A percentile compares a stretch with the other conserved stretches of the same genome.
These are phyloP conservation scores for Calonectria hongkongensis DNA, from an alignment of 2,329 filamentous ascomycete genomes.

Conservation along the genomic window DNA sequence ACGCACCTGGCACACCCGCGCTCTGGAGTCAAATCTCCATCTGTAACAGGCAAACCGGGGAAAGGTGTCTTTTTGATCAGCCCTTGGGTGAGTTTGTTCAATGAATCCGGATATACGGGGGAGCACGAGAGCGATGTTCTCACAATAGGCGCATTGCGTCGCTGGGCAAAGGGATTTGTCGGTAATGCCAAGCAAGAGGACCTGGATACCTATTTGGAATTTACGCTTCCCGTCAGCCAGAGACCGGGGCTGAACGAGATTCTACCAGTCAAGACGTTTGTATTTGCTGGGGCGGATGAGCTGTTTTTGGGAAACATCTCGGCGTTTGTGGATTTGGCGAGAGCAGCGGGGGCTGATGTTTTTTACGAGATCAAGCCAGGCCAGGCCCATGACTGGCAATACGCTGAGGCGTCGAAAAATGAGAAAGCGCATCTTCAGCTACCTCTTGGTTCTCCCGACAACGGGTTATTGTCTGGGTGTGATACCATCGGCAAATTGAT, in stretches of 20 bases:
- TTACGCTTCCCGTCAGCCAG: background rate
- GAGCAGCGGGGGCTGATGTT: background rate
- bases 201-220: background rate
- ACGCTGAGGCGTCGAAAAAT: background rate
- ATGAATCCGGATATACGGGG: background rate
- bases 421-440: background rate
- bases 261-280: background rate
- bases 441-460: background rate
- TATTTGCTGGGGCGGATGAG: slow-evolving; percentile 7
- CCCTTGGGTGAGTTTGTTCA: slow-evolving; percentile 3
- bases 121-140: slow-evolving; percentile 5
- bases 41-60: background rate
- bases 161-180: background rate
- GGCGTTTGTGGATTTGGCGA: background rate
- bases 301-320: slow-evolving; percentile 6
- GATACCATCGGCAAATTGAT: background rate
- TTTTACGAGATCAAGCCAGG: background rate
- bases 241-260: background rate
- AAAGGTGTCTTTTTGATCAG: slow-evolving; percentile 6
- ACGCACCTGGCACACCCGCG: background rate
- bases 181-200: background rate
- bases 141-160: background rate
- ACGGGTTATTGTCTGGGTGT: background rate
- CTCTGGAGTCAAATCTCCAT: background rate
- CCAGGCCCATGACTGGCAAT: slow-evolving; percentile 2